phyloP scores from a whole-genome alignment of 441 rosid species.

The Gossypium gossypioides region DNA sequence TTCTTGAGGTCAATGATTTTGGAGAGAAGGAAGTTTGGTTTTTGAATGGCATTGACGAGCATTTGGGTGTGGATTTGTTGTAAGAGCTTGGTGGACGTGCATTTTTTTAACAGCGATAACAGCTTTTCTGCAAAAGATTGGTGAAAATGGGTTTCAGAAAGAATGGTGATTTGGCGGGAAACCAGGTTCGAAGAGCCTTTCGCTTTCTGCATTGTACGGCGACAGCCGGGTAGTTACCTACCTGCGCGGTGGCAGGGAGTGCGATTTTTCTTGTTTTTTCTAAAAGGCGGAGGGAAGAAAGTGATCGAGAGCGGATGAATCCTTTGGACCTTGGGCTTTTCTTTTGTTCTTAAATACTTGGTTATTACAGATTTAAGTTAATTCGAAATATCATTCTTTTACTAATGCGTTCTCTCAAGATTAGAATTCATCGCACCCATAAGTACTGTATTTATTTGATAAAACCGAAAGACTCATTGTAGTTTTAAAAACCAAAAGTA shows the following conservation, averaged over 20 bases:
- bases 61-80: conserved; percentile 65
- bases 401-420: no score
- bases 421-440: no score
- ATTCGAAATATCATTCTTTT: no score
- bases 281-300: no score
- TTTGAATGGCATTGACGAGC: conserved; percentile 35
- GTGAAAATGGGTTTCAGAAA: conserved; percentile 1
- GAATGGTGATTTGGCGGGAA: conserved; percentile 2
- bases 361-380: no score
- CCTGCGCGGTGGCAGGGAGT: no score
- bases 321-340: no score
- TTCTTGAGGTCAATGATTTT: conserved; percentile 52
- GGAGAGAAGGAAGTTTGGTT: conserved; percentile 59
- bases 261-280: no score
- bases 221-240: neutral
- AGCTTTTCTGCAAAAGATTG: conserved; percentile 19
- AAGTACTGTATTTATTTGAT: no score
- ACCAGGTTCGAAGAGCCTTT: neutral
- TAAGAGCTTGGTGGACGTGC: conserved; percentile 28
- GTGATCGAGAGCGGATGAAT: no score
- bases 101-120: conserved; percentile 32
- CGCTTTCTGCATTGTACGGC: conserved; percentile 1
- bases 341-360: no score
- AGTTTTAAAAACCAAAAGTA: neutral
- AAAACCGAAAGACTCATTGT: no score